Base-by-base conservation (phyloP, 2,329 filamentous ascomycete species). In the Acarospora socialis region DNA sequence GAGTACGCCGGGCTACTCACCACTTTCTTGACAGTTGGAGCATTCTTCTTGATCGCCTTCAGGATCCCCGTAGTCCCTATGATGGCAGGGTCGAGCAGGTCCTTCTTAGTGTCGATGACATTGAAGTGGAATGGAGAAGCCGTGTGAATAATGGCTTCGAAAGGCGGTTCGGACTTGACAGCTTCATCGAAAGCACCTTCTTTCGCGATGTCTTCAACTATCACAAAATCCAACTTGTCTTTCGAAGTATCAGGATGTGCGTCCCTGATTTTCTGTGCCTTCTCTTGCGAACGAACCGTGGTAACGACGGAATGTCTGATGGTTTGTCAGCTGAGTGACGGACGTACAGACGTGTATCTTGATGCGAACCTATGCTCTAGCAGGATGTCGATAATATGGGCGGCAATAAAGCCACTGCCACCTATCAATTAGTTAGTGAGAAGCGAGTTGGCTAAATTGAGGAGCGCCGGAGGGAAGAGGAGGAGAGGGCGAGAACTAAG, bases 111-210 rank as follows among this genome's bases (percentile, higher is more conserved):
- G 42, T 76, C 68, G 21, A 81, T 73, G 34, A 90, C 72, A 20
- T 77, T 77, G 49, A 74, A 68, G 45, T 80, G 75, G 58, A 81
- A 86, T 0, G 81, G 80, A 0, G 70, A 76, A 2, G 79, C 77
- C 4, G 77, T 81, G 51, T 83, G 77, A 31, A 83, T 64, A 29
- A 87, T 77, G 27, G 68, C 74, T 45, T 81, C 75, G 40, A 87
- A 80, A 0, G 73, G 69, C 1, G 55, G 52, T 1, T 56, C 43
- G 2, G 54, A 52, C 35, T 46, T 43, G 30, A 56, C 47, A 4
- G 50, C 71, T 44, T 68, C 54, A 35, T 79, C 69, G 43, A 90
- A 92, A 15, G 78, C 80, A 12, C 68, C 69, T 14, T 73, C 65
- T 39, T 72, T 49, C 0, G 77, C 75, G 41, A 92, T 75, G 42